Percentiles rank a stretch among this genome's conserved stretches.
These are phyloP conservation scores for Penicillium taxi DNA, from an alignment of 495 filamentous ascomycete genomes.

Conservation along the genomic window DNA sequence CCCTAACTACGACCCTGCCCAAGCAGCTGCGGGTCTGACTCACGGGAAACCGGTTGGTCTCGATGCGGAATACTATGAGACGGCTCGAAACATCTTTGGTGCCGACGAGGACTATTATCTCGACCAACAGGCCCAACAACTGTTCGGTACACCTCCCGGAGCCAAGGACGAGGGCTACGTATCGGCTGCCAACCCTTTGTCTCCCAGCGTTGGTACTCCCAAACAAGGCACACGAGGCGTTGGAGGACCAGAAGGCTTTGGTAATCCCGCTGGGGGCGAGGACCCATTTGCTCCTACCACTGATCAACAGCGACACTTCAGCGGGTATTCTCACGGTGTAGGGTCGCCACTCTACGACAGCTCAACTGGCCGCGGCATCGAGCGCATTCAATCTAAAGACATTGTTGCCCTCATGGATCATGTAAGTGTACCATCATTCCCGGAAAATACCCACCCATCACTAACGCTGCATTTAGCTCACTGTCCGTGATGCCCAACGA, in stretches of 20 bases:
- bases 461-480: too few species aligned
- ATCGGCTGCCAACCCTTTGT: conserved; percentile 66
- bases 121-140: conserved; percentile 26
- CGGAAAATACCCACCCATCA: too few species aligned
- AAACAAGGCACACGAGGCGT: conserved; percentile 53
- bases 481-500: conserved; percentile 92
- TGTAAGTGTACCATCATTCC: too few species aligned
- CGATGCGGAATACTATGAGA: conserved; percentile 32
- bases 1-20: conserved; percentile 34
- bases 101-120: conserved; percentile 31
- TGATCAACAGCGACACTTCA: conserved; percentile 65
- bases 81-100: conserved; percentile 32
- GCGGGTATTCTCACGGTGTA: conserved; percentile 74
- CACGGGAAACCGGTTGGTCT: conserved; percentile 25
- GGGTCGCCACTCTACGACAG: conserved; percentile 85
- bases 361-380: conserved; percentile 79
- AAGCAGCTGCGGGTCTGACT: conserved; percentile 22
- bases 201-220: conserved; percentile 50
- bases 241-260: conserved; percentile 46
- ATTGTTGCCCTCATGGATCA: conserved; percentile 98
- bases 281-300: conserved; percentile 49
- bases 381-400: conserved; percentile 92
- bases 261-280: conserved; percentile 53
- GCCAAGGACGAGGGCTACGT: conserved; percentile 84
- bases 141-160: conserved; percentile 37